Conservation (phyloP, 441 rosid species). For the Daphne laureola region DNA sequence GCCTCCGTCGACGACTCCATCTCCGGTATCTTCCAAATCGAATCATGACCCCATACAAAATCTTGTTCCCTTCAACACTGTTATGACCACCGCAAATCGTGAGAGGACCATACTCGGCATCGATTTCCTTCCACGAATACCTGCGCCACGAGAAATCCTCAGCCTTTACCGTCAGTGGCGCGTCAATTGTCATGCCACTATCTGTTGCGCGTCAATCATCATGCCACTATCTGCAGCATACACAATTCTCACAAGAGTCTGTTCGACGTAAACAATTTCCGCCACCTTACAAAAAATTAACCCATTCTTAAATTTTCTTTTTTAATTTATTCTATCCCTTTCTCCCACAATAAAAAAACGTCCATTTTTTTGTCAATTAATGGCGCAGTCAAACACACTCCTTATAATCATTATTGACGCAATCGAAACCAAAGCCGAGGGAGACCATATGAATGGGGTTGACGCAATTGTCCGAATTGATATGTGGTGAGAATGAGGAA, state of each 20-base stretch:
- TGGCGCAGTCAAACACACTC: no score
- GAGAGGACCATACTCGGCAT: slow-evolving; percentile 8
- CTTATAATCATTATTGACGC: slow-evolving; percentile 16
- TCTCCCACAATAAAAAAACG: no score
- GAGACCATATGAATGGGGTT: slow-evolving; percentile 23
- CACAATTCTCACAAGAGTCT: slow-evolving; percentile 28
- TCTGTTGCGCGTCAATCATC: no score
- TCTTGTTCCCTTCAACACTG: slow-evolving; percentile 16
- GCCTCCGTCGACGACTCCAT: no score
- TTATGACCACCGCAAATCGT: slow-evolving; percentile 16
- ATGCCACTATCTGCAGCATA: slow-evolving; percentile 2
- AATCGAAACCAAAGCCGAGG: slow-evolving; percentile 24
- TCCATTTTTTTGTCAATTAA: no score
- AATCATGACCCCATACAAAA: slow-evolving; percentile 21
- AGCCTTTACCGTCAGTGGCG: slow-evolving; percentile 4
- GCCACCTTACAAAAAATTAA: no score
- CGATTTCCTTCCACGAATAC: slow-evolving; percentile 20
- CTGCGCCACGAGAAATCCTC: slow-evolving; percentile 24
- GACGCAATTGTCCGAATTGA: no score
- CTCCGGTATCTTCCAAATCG: no score
- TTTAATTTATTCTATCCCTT: no score
- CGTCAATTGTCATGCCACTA: not conserved
- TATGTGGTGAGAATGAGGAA: no score
- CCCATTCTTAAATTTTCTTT: no score
- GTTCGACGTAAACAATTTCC: no score